These are phyloP conservation scores for Mimosa pudica DNA, from an alignment of 306 rosid genomes.

Conservation along the genomic window DNA sequence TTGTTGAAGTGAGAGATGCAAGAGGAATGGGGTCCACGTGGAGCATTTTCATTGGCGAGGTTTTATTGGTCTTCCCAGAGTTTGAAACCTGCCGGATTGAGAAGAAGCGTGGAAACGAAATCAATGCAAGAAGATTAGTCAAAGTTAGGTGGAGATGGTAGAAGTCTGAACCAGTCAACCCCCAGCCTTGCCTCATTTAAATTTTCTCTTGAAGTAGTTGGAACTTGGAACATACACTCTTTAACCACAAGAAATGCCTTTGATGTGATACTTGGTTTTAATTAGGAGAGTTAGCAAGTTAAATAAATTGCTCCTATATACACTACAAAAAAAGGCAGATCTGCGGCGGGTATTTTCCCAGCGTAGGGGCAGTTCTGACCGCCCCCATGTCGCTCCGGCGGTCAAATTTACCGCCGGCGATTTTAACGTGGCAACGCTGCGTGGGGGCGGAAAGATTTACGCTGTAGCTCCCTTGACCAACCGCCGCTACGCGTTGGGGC, in stretches of 20 bases:
- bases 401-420: too few species aligned
- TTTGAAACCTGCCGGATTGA: neutral
- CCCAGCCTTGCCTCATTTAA: conserved; percentile 33
- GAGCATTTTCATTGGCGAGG: neutral
- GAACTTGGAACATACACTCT: neutral
- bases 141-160: conserved; percentile 45
- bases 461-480: too few species aligned
- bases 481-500: too few species aligned
- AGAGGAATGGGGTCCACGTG: conserved; percentile 25
- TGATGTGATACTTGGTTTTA: neutral
- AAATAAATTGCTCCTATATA: too few species aligned
- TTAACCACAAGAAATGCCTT: neutral
- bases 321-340: too few species aligned
- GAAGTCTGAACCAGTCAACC: conserved; percentile 44
- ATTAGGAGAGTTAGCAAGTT: too few species aligned
- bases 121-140: conserved; percentile 21
- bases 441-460: too few species aligned
- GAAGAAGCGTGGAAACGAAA: conserved; percentile 10
- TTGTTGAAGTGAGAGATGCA: neutral
- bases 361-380: too few species aligned
- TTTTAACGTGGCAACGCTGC: too few species aligned
- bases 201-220: conserved; percentile 14
- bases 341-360: too few species aligned
- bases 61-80: neutral
- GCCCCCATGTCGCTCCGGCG: too few species aligned